phyloP scores from a whole-genome alignment of 2,329 filamentous ascomycete species.

The Stemphylium lycopersici region DNA sequence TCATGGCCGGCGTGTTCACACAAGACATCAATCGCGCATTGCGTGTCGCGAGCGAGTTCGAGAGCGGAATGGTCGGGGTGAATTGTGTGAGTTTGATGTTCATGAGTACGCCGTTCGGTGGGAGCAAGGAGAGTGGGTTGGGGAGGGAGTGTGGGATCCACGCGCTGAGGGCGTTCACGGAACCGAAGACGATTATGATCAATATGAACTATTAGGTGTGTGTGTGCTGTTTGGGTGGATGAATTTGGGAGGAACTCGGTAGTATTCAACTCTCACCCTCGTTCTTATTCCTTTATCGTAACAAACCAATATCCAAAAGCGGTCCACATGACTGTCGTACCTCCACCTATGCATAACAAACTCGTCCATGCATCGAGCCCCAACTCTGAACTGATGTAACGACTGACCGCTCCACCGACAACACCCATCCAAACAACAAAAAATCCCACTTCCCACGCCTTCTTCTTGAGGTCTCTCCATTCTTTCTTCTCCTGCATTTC shows the following conservation, averaged over 20 bases:
- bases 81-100: constrained; percentile 46
- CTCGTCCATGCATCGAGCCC: too few relatives aligned
- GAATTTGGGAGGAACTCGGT: neutral
- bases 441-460: too few relatives aligned
- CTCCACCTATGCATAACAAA: too few relatives aligned
- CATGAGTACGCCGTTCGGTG: constrained; percentile 56
- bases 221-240: neutral
- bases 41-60: constrained; percentile 42
- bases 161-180: constrained; percentile 56
- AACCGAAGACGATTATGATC: constrained; percentile 59
- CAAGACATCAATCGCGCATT: constrained; percentile 48
- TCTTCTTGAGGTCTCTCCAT: too few relatives aligned
- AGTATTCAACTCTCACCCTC: too few relatives aligned
- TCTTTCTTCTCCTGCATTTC: too few relatives aligned
- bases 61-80: constrained; percentile 44
- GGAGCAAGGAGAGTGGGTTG: constrained; percentile 57
- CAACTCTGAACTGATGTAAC: too few relatives aligned
- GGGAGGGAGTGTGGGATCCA: constrained; percentile 59
- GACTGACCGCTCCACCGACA: too few relatives aligned
- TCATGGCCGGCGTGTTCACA: constrained; percentile 49
- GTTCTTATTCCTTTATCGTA: too few relatives aligned
- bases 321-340: too few relatives aligned
- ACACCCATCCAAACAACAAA: too few relatives aligned
- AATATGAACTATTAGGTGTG: constrained; percentile 44
- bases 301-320: too few relatives aligned